Evolutionary conservation across 2,329 filamentous ascomycete genomes (phyloP), one percentile per base, ranked within the genome.

Genomic region (Curvularia hawaiiensis): DNA sequence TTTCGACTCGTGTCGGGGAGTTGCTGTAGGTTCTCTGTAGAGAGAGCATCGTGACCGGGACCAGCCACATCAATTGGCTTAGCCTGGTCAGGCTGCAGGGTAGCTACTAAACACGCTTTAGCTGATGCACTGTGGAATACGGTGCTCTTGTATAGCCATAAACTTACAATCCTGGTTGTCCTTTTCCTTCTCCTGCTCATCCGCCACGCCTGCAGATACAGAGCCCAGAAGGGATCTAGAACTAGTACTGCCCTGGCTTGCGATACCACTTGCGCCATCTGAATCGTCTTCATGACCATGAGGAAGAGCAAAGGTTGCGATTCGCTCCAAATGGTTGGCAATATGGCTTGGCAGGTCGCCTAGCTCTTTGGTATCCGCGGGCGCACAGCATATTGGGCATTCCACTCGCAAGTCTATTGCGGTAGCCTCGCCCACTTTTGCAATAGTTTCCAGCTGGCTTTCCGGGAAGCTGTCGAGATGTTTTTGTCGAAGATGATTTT

Each of bases 251-350:
- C 70, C 74, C 30, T 64, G 63, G 31, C 71, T 74, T 50, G 73
- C 73, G 18, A 59, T 56, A 48, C 70, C 68, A 41, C 74, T 75
- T 26, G 63, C 69, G n/a, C 64, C 71, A 41, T 72, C 70, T 14
- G 59, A 58, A 20, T 73, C 69, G 38, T 73, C 70, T 54, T 72
- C 69, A 1, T 48, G 55, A 22, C 64, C 61, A 24, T 61, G 69
- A 2, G 75, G 73, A 9, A 77, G 50, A 14, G 75, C 69, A 51
- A 77, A 77, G 0, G 69, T 60, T 40, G 74, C 73, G 10, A 77
- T 58, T 8, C 71, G 66, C 56, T 76, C 73, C 4, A 76, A 57
- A 60, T 77, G 74, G 38, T 77, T 72, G 1, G 75, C 75, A 35
- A 77, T 68, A 54, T 76, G 74, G 50, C 68, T 75, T 16, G 72